Base-by-base conservation (phyloP, 345 rosid species). In the Laguncularia racemosa region DNA sequence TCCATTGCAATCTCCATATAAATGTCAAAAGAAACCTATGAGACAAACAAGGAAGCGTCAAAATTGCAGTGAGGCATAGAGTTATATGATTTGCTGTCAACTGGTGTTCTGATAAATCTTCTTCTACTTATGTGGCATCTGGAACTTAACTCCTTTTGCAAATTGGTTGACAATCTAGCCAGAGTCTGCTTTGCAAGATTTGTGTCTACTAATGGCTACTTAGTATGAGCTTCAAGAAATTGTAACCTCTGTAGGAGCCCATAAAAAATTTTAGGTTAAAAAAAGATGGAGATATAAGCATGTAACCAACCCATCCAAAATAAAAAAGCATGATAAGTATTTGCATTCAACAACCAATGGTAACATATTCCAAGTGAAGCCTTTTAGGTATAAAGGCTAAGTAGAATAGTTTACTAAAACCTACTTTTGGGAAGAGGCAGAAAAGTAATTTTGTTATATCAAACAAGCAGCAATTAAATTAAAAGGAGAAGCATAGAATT, bases 1-100 rank as follows among this genome's bases (percentile, higher is more conserved):
- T 81, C 86, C 86, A 84, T 68, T 46, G 79, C 72, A 58, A 67
- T 73, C 76, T 84, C 89, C 80, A 81, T 71, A 56, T 66, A 81
- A 49, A 81, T 71, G 67, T 81, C 89, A 72, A 81, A 76, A 40
- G 71, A 56, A 67, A 73, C 81, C 89, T 86, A 84, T 63, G 81
- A 78, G 48, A 73, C 67, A 62, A 77, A 74, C 48, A 65, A 69
- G 43, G 68, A 66, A 67, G 70, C 68, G 40, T 61, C 73, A 38
- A 69, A 62, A 46, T 54, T 63, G 57, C 74, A 77, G 57, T 44
- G 52, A 62, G 75, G 68, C 38, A 66, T 53, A 45, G 61, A 67
- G 60, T 70, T 74, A 57, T 59, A 58, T 21, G 79, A 56, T 60
- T 70, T 71, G 45, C 44, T 16, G 62, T 69, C 67, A 50, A 72